Evolutionary conservation across 257 asterid genomes (phyloP).

Genomic region (Solanum ossicruentum): DNA sequence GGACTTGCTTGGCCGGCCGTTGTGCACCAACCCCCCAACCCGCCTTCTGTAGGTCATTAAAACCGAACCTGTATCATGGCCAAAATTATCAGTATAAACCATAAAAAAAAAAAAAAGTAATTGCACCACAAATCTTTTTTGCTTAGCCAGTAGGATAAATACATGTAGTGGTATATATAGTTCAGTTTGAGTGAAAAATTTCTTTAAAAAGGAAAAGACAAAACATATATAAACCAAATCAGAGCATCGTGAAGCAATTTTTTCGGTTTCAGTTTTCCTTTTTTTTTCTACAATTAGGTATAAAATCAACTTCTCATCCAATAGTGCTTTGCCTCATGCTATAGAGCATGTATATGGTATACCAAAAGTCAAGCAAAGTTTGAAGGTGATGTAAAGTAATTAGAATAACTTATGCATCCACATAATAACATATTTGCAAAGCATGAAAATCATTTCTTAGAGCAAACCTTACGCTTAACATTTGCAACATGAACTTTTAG

Average conservation of each 20-base stretch:
- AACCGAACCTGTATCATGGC: background rate
- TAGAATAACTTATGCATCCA: background rate
- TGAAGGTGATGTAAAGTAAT: background rate
- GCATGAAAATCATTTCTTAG: background rate
- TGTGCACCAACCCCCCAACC: constrained; percentile 27
- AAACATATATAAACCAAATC: background rate
- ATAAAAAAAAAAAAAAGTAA: background rate
- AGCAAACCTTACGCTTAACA: background rate
- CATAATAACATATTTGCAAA: background rate
- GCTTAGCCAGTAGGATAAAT: background rate
- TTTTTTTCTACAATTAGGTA: background rate
- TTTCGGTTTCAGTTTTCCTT: background rate
- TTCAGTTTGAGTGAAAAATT: background rate
- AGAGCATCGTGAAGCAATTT: background rate
- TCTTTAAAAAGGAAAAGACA: background rate
- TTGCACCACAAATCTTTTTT: background rate
- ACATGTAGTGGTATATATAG: background rate
- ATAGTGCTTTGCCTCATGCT: background rate
- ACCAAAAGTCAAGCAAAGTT: background rate
- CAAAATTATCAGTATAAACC: background rate
- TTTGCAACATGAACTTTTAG: background rate
- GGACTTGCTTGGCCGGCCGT: constrained; percentile 14
- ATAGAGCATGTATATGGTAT: background rate
- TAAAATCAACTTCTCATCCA: background rate
- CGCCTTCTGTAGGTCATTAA: constrained; percentile 41